Evolutionary conservation across 169 alveolate genomes (phyloP).

Genomic region (Cryptosporidium sp.): DNA sequence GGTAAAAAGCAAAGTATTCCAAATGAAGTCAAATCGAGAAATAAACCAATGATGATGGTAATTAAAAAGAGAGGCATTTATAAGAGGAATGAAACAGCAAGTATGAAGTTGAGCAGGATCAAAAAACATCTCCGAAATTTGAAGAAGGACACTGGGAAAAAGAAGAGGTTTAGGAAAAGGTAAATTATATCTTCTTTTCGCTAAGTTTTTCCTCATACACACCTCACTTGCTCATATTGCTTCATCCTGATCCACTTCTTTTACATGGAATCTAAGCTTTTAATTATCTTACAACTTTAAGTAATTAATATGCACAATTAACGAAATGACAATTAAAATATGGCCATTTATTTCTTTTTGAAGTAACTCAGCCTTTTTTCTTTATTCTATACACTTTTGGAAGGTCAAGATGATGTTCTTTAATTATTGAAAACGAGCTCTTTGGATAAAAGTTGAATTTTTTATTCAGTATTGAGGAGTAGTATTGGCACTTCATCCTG

Average conservation of each 20-base stretch:
- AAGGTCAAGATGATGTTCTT: background rate
- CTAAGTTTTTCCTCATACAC: too few relatives aligned
- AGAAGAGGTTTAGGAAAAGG: slow-evolving; percentile 61
- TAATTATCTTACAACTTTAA: background rate
- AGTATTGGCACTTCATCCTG: background rate
- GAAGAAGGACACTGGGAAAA: slow-evolving; percentile 64
- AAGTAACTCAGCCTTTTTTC: slow-evolving; percentile 2
- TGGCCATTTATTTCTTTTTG: slow-evolving; percentile 20
- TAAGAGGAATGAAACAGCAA: slow-evolving; percentile 42
- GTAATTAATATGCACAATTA: background rate
- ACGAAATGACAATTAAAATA: background rate
- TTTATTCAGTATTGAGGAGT: slow-evolving; percentile 18
- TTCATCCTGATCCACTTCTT: too few relatives aligned
- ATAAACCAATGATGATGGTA: slow-evolving; percentile 84
- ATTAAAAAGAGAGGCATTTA: slow-evolving; percentile 47
- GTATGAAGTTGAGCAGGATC: slow-evolving; percentile 40
- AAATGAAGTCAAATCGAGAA: slow-evolving; percentile 80
- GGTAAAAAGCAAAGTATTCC: slow-evolving; percentile 82
- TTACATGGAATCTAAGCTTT: background rate
- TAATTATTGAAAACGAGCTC: slow-evolving; percentile 1
- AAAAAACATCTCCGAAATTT: slow-evolving; percentile 39
- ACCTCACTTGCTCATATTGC: too few relatives aligned
- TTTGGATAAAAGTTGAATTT: slow-evolving; percentile 4
- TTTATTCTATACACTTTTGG: slow-evolving; percentile 60
- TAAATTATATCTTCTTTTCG: background rate